A percentile compares a stretch with the other conserved stretches of the same genome.
Conservation (phyloP, 129 eudicot species). For the Flaveria sonorensis region DNA sequence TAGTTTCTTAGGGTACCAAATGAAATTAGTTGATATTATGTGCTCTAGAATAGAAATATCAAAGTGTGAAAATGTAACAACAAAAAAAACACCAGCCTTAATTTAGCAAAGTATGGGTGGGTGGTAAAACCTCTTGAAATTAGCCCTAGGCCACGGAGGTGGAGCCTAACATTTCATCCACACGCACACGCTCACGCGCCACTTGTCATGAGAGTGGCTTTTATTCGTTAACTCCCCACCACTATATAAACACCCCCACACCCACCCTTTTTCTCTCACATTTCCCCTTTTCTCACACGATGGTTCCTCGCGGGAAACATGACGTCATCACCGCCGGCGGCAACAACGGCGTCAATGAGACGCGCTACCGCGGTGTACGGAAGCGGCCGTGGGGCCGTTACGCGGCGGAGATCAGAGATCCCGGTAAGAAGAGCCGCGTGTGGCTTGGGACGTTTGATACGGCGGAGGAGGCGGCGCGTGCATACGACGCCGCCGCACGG, state of each 20-base stretch:
- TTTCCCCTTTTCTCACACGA: slow-evolving; percentile 8
- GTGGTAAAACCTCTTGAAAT: slow-evolving; percentile 52
- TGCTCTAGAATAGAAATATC: background rate
- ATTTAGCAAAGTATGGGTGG: slow-evolving; percentile 43
- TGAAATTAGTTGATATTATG: background rate
- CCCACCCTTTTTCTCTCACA: slow-evolving; percentile 28
- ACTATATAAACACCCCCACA: slow-evolving; percentile 38
- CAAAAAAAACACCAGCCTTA: slow-evolving; percentile 14
- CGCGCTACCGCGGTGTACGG: slow-evolving; percentile 58
- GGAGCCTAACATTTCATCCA: slow-evolving; percentile 42
- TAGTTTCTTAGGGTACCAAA: background rate
- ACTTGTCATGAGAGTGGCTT: slow-evolving; percentile 37
- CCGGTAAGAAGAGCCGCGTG: slow-evolving; percentile 61
- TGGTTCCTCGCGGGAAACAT: slow-evolving; percentile 57
- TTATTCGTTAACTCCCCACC: slow-evolving; percentile 2
- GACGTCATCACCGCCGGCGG: slow-evolving; percentile 22
- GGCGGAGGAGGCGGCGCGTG: slow-evolving; percentile 57
- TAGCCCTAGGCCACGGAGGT: slow-evolving; percentile 57
- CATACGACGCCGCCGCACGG: slow-evolving; percentile 53
- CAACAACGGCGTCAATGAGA: slow-evolving; percentile 27
- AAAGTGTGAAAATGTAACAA: background rate
- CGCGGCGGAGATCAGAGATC: slow-evolving; percentile 75
- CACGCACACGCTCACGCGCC: slow-evolving; percentile 34
- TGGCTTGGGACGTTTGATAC: slow-evolving; percentile 68
- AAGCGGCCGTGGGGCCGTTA: slow-evolving; percentile 66